Evolutionary conservation across 306 rosid species (phyloP).

Genomic region (Canavalia ensiformis): DNA sequence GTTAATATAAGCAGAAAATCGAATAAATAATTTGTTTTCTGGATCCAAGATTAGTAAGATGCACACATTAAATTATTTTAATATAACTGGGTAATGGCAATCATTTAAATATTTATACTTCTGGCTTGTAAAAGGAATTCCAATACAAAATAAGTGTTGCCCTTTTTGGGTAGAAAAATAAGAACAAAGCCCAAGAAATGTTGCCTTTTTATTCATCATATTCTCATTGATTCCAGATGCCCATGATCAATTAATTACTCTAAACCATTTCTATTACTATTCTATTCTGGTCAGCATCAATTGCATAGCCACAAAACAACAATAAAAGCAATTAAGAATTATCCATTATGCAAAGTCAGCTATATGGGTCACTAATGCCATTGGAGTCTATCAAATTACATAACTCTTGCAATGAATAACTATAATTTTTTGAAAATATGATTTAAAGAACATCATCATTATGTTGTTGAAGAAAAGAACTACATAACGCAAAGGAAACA

Average conservation of each 20-base stretch:
- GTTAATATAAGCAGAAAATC: conserved; percentile 26
- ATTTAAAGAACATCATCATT: background rate
- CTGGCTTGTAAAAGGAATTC: background rate
- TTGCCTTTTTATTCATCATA: conserved; percentile 1
- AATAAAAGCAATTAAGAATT: too few species aligned
- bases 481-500: conserved; percentile 21
- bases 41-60: conserved; percentile 14
- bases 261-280: conserved; percentile 22
- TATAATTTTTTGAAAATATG: conserved; percentile 13
- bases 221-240: background rate
- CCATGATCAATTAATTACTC: conserved; percentile 25
- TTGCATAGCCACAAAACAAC: background rate
- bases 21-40: conserved; percentile 16
- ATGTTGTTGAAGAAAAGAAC: conserved; percentile 9
- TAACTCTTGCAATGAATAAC: background rate
- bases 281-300: conserved; percentile 22
- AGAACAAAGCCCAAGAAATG: conserved; percentile 3
- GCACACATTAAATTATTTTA: background rate
- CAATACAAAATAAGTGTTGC: background rate
- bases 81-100: background rate
- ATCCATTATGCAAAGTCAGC: background rate
- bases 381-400: conserved; percentile 27
- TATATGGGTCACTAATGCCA: background rate
- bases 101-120: background rate
- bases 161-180: conserved; percentile 1